Evolutionary conservation across 345 rosid genomes (phyloP), one percentile per base, ranked within the genome.

Genomic region (Citrus trifoliata): DNA sequence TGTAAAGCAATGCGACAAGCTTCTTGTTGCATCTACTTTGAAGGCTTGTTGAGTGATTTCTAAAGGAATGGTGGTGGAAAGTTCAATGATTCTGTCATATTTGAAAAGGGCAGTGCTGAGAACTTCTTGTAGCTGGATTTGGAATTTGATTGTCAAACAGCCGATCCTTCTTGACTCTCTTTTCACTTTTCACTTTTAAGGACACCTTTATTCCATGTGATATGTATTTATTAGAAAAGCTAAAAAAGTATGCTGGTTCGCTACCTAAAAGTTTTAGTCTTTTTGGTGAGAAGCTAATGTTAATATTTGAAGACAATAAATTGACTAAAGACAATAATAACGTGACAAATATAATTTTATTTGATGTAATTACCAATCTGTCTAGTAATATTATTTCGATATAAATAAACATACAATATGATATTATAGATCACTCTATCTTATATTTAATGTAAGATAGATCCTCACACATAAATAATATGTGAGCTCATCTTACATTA

Each of bases 341-440:
- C 19, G 6, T 53, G 22, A 53, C 58, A 53, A 53, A 5, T 18
- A 4, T 53, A 53, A 53, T 5, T 53, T 53, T 19, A 4, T 53
- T 53, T 18, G 19, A 53, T 18, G 58, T 53, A 53, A 53, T 19
- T 53, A 53, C 18, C 51, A 13, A 46, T 13, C 18, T 46, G 18
- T 0, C 7, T 19, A 18, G 2, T 53, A 18, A 5, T 18, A 53
- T 53, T 53, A 53, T 53, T 53, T 53, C 8, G 13, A 53, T 2
- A 1, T 53, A 53, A 53, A 5, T 53, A 53, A 16, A 18, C 8
- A 53, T 0, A 0, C 7, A 5, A 16, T 2, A 4, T 5, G 0
- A 18, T 16, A 18, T 51, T 51, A 0, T 32, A 0, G 5, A 32
- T 32, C 0, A 0, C 0, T 0, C 0, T 33, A 33, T 33, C 1